These are phyloP conservation scores for Cryptococcus neoformans DNA, from an alignment of 1,284 basidiomycete species.

Conservation along the genomic window DNA sequence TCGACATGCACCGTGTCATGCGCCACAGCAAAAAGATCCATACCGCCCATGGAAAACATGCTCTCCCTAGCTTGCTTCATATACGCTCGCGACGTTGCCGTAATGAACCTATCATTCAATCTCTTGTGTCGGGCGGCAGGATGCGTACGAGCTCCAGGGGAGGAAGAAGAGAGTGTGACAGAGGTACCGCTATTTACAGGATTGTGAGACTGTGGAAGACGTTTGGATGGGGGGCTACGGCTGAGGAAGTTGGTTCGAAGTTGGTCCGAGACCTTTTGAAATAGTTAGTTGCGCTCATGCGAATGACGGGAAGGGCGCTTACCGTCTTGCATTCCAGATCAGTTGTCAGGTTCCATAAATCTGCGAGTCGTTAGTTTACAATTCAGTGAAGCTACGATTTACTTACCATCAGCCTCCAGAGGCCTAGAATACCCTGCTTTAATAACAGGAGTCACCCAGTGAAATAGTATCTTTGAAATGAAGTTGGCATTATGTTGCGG, in stretches of 20 bases:
- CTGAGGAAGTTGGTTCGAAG: conserved; percentile 5
- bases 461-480: conserved; percentile 20
- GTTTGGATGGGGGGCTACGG: conserved; percentile 5
- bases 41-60: conserved; percentile 6
- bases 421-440: conserved; percentile 29
- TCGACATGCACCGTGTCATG: conserved; percentile 2
- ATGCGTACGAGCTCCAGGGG: neutral
- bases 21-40: conserved; percentile 6
- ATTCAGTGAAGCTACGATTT: neutral
- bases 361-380: conserved; percentile 8
- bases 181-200: neutral
- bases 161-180: too few relatives aligned
- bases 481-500: conserved; percentile 16
- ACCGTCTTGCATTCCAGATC: conserved; percentile 20
- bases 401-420: conserved; percentile 28
- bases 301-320: neutral
- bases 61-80: conserved; percentile 6
- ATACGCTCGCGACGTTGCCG: neutral
- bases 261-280: conserved; percentile 8
- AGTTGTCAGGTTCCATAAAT: conserved; percentile 22
- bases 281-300: neutral
- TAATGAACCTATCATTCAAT: neutral
- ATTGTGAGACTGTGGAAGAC: neutral
- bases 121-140: neutral
- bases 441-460: conserved; percentile 29